Percentiles rank a stretch among this genome's conserved stretches.
Evolutionary conservation across 352 stramenopile species (phyloP).

Genomic region (Phytophthora nicotianae): DNA sequence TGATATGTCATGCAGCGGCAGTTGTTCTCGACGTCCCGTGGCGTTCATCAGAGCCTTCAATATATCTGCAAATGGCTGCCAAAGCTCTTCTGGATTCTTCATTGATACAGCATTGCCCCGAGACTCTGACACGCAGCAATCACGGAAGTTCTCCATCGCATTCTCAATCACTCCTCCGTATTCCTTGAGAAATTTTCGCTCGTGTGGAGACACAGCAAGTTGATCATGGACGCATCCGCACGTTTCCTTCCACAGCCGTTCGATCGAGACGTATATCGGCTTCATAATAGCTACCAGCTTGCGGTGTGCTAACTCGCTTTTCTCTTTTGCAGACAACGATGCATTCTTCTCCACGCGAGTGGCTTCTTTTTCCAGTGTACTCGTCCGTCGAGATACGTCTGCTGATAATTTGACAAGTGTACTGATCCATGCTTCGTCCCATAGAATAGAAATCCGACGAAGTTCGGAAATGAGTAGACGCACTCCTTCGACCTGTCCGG

Average conservation of each 20-base stretch:
- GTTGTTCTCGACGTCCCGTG: constrained; percentile 48
- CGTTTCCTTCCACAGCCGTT: constrained; percentile 71
- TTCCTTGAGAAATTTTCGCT: constrained; percentile 72
- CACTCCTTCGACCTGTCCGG: constrained; percentile 59
- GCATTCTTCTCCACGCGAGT: constrained; percentile 71
- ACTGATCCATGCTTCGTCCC: constrained; percentile 84
- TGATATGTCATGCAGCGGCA: constrained; percentile 78
- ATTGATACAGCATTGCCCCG: constrained; percentile 20
- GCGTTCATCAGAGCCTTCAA: constrained; percentile 60
- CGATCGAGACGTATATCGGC: constrained; percentile 69
- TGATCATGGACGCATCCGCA: constrained; percentile 38
- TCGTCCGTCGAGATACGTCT: constrained; percentile 68
- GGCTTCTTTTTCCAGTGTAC: constrained; percentile 81
- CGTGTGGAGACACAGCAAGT: constrained; percentile 60
- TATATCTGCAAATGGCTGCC: constrained; percentile 79
- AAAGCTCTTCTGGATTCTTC: constrained; percentile 38
- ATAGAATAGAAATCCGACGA: constrained; percentile 79
- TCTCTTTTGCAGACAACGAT: constrained; percentile 65
- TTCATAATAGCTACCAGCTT: constrained; percentile 89
- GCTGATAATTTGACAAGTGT: constrained; percentile 73
- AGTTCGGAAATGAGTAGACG: constrained; percentile 72
- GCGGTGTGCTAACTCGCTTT: constrained; percentile 60
- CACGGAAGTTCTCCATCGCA: constrained; percentile 50
- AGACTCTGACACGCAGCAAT: constrained; percentile 43
- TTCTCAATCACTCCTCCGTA: constrained; percentile 60